Evolutionary conservation across 148 eudicot species (phyloP), one percentile per base, ranked within the genome.

Genomic region (Dysphania ambrosioides): DNA sequence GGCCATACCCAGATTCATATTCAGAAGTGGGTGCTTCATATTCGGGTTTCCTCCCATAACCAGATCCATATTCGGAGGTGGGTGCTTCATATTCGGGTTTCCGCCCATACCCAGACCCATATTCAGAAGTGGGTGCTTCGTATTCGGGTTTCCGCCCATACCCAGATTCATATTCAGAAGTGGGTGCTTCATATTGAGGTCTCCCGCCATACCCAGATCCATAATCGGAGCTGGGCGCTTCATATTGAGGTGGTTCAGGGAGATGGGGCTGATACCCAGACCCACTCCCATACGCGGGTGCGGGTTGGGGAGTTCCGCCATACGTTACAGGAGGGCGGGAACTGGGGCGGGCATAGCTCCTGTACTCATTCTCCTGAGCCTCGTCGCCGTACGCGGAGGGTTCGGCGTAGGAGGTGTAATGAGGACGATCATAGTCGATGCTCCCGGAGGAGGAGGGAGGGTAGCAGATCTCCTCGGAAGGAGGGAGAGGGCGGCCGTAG

Each of bases 401-500:
- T 71, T 88, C 78, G 10, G 97, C 85, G 35, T 71, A 59, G 47
- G 98, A 90, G 65, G 89, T 56, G 87, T 87, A 92, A 5, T 84
- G 75, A 9, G 92, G 90, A 32, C 93, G 89, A 21, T 87, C 86
- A 78, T 88, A 87, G 71, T 91, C 98, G 66, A 85, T 85, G 16
- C 61, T 79, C 6, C 79, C 35, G 41, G 79, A 62, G 53, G 92
- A 78, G 78, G 92, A 78, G 34, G 79, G 83, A 56, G 89, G 82
- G 86, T 94, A 92, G 86, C 98, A 94, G 68, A 53, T 94, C 23
- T 87, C 89, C 0, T 90, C 89, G 30, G 89, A 90, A 0, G 96
- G 92, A 2, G 87, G 77, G 29, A 94, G 83, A 18, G 98, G 86
- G 38, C 93, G 97, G 79, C 98, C 97, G 84, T 87, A 94, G 65